These are phyloP conservation scores for Tetrapyrgos nigripes DNA, from an alignment of 1,284 basidiomycete genomes.

Conservation along the genomic window DNA sequence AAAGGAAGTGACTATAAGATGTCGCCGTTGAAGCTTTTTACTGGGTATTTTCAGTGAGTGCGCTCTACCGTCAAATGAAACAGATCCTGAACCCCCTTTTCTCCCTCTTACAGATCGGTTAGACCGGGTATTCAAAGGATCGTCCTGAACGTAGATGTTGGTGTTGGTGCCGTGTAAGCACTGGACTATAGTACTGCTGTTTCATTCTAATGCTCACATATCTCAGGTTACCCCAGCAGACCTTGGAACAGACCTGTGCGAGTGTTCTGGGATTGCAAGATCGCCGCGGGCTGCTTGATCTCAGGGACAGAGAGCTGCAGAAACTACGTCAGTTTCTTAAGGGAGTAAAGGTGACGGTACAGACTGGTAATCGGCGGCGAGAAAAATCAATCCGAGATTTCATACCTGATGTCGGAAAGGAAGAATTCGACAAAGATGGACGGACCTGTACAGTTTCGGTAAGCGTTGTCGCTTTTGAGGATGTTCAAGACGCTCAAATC, in stretches of 20 bases:
- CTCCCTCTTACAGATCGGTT: constrained; percentile 39
- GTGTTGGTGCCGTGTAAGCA: constrained; percentile 44
- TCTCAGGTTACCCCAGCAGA: neutral
- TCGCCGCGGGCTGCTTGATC: neutral
- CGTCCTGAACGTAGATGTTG: constrained; percentile 47
- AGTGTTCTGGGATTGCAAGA: neutral
- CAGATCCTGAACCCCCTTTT: neutral
- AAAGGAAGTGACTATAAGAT: constrained; percentile 21
- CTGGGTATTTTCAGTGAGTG: constrained; percentile 43
- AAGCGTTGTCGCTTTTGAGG: neutral
- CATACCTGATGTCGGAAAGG: constrained; percentile 34
- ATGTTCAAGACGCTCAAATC: neutral
- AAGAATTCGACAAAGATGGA: constrained; percentile 39
- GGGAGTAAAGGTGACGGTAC: constrained; percentile 36
- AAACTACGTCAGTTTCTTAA: constrained; percentile 35
- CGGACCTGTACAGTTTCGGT: constrained; percentile 35
- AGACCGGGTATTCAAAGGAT: constrained; percentile 41
- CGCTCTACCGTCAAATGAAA: neutral
- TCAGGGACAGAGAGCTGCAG: neutral
- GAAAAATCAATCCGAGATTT: constrained; percentile 39
- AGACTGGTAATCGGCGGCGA: constrained; percentile 27
- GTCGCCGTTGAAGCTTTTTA: constrained; percentile 41
- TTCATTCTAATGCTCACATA: neutral
- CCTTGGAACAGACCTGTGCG: neutral
- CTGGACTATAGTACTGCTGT: neutral